Evolutionary conservation across 2,329 filamentous ascomycete genomes (phyloP), one percentile per base, ranked within the genome.

Genomic region (Cercospora sp.): DNA sequence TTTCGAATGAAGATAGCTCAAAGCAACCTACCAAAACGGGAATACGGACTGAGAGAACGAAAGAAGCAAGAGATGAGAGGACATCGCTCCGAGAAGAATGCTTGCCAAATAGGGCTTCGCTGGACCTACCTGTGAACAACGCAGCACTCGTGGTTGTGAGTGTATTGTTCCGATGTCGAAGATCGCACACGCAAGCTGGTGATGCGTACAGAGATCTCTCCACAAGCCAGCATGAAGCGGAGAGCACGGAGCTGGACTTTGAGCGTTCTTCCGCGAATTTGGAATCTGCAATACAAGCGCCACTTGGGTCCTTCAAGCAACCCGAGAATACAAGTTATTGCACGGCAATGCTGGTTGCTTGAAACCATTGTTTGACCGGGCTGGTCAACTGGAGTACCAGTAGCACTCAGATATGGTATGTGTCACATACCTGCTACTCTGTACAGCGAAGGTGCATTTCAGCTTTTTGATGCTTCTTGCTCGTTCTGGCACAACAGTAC

Each of bases 1-100:
- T 30, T 6, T 55, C 23, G 8, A 42, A 45, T 33, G 13, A 64
- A 64, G 65, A 64, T 67, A 67, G 65, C 65, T 67, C 42, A 67
- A 67, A 64, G 65, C 65, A 67, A 20, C 20, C 48, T 55, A 28
- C 6, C 23, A 55, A 28, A 12, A 55, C 23, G 23, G 5, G 20
- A 16, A 26, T 55, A 16, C 48, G 20, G 48, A 55, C 6, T 26
- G 10, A 3, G 36, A 13, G 20, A 30, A 23, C 16, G 16, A n/a
- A 20, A 48, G 9, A 26, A 31, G 45, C n/a, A 42, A 42, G 60
- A n/a, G 23, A 51, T 18, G 39, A 48, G 39, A 20, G n/a, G n/a
- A n/a, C 13, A 1, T 55, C 23, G 7, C 23, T 55, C 6, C 48
- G 48, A 55, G 48, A 28, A 30, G 2, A 12, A 28, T 30, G 48